A percentile compares a stretch with the other conserved stretches of the same genome.
Evolutionary conservation across 148 eudicot species (phyloP).

Genomic region (Camellia sinensis): DNA sequence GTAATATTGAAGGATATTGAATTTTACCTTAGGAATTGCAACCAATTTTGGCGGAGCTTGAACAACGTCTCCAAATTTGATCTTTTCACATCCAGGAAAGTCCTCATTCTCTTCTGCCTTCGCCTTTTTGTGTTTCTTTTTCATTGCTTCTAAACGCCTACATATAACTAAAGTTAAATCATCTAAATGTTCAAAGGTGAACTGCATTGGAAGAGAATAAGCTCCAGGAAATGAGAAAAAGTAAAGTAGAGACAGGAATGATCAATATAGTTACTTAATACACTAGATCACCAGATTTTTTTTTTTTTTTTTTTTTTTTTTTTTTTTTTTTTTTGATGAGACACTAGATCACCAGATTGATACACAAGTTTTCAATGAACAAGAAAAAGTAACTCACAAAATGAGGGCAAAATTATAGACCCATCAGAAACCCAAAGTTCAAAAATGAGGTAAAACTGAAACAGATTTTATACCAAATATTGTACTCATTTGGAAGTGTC

Average conservation of each 20-base stretch:
- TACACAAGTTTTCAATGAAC: neutral
- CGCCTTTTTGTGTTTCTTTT: constrained; percentile 57
- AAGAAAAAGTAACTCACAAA: neutral
- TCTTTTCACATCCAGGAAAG: constrained; percentile 57
- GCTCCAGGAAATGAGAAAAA: neutral
- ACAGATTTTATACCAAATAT: neutral
- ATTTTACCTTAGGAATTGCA: constrained; percentile 59
- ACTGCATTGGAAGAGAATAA: neutral
- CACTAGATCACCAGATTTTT: neutral
- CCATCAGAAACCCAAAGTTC: neutral
- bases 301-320: too few species aligned
- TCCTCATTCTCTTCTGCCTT: constrained; percentile 41
- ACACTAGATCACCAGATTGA: neutral
- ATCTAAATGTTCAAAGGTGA: neutral
- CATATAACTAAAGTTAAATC: constrained; percentile 11
- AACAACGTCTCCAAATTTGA: constrained; percentile 85
- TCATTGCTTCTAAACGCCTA: constrained; percentile 71
- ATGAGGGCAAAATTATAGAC: neutral
- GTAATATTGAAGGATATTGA: neutral
- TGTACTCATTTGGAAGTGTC: too few species aligned
- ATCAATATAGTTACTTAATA: neutral
- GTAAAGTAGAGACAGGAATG: neutral
- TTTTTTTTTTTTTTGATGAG: too few species aligned
- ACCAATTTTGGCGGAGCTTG: constrained; percentile 82
- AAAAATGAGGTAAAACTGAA: neutral